Evolutionary conservation across 768 basidiomycete species (phyloP), one percentile per base, ranked within the genome.

Genomic region (Tricholoma flavovirens): DNA sequence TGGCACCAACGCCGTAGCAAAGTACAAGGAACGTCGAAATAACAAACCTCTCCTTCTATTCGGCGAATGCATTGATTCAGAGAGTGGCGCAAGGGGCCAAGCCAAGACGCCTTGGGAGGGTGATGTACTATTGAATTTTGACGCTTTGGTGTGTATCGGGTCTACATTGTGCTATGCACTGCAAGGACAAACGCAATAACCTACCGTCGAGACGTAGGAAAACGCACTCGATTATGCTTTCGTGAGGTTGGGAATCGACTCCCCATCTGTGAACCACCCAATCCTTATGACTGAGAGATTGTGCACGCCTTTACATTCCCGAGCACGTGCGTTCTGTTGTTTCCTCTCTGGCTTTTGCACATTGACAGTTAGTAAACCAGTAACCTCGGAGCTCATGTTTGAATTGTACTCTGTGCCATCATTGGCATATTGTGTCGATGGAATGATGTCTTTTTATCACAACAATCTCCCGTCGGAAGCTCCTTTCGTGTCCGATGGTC

Each of bases 351-450:
- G 26, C 19, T 22, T 45, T 55, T 53, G n/a, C 26, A 43, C 36
- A 5, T 55, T 42, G 49, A 49, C 26, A 4, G n/a, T 33, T 43
- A 50, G 26, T 40, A 35, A 29, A 2, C 5, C 32, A 43, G 93
- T 97, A 54, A 96, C 94, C 8, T 94, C 94, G 0, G 97, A 99
- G 66, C 84, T 99, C 29, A 83, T 99, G 72, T 99, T 99, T 66
- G 97, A 99, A 72, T 80, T 85, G 45, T 99, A 98, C 67, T 78
- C 79, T 4, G 92, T 87, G 4, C 95, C 96, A 1, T 84, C 87
- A 5, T 77, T 98, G 48, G 77, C 90, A 4, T 98, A 90, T 72
- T 91, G 90, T 53, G 76, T 97, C 56, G 97, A 99, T 66, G 86
- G 88, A 10, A 73, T 93, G 58, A 92, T 97, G 83, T 93, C 95